Evolutionary conservation across 306 rosid species (phyloP).

Genomic region (Fragaria nilgerrensis): DNA sequence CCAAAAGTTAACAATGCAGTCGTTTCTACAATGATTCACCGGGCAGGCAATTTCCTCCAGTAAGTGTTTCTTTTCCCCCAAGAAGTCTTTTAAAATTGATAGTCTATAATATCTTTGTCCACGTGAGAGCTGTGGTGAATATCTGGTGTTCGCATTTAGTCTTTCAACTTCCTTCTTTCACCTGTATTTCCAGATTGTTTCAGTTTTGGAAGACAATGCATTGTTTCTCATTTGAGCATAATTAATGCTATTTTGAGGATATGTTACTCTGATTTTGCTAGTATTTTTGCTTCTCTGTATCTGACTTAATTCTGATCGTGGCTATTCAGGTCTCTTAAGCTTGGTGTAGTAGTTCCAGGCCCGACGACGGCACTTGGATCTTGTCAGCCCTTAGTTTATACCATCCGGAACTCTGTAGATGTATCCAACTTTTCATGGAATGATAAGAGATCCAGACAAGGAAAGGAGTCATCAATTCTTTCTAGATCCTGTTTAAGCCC

Average conservation of each 20-base stretch:
- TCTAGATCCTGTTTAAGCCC: slow-evolving; percentile 93
- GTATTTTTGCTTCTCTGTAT: slow-evolving; percentile 13
- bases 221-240: not conserved
- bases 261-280: not conserved
- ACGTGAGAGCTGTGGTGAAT: too few relatives aligned
- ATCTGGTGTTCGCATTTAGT: not conserved
- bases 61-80: slow-evolving; percentile 30
- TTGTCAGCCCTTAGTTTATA: slow-evolving; percentile 68
- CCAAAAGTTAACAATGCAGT: slow-evolving; percentile 97
- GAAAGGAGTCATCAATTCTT: slow-evolving; percentile 87
- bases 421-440: slow-evolving; percentile 84
- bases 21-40: slow-evolving; percentile 88
- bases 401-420: slow-evolving; percentile 68
- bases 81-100: not conserved
- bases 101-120: not conserved
- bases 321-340: slow-evolving; percentile 80
- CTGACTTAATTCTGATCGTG: slow-evolving; percentile 15
- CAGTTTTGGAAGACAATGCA: not conserved
- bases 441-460: slow-evolving; percentile 95
- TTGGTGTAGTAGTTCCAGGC: slow-evolving; percentile 80
- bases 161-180: not conserved
- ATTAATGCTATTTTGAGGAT: not conserved
- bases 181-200: not conserved
- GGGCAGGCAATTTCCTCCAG: slow-evolving; percentile 90
- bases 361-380: slow-evolving; percentile 59